Base-by-base conservation (phyloP, 2,329 filamentous ascomycete genomes). In the Canariomyces notabilis region DNA sequence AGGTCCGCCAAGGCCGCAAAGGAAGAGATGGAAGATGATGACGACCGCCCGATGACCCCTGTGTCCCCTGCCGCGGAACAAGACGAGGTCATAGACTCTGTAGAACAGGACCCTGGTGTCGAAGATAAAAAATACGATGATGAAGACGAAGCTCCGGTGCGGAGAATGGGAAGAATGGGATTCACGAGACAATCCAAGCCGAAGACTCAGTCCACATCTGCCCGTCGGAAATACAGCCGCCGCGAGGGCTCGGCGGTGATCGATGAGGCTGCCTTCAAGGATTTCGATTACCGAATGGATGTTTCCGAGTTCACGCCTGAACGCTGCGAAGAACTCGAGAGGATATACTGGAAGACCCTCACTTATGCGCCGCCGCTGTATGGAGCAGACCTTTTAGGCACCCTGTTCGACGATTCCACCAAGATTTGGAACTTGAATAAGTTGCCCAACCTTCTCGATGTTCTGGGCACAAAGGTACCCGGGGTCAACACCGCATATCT, bases 401-500 rank as follows among this genome's bases (percentile, higher is more conserved):
- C 91, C 0, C 77, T 98, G 2, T 98, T 98, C 64, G 83, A 93
- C 57, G 90, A 97, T 36, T 76, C 78, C 2, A 89, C 85, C 2
- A 84, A 87, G 6, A 75, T 73, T 23, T 98, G 93, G 93, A 98
- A 98, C 58, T 80, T 98, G 36, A 93, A 94, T 58, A 94, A 95
- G 62, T 76, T 98, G 22, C 88, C 89, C 11, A 98, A 97, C 57
- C 70, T 98, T 46, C 77, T 98, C 32, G 93, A 98, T 65, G 88
- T 96, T 4, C 75, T 98, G 2, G 93, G 93, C 6, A 91, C 89
- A 46, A 95, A 96, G 58, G 89, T 98, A 7, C 94, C 93, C 3
- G 93, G 93, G 56, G 94, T 98, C 61, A 98, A 98, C 61, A 98
- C 91, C 2, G 91, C 93, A 2, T 98, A 98, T 62, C 79, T 98